phyloP scores from a whole-genome alignment of 1,284 basidiomycete genomes.

The Ustilago crameri region DNA sequence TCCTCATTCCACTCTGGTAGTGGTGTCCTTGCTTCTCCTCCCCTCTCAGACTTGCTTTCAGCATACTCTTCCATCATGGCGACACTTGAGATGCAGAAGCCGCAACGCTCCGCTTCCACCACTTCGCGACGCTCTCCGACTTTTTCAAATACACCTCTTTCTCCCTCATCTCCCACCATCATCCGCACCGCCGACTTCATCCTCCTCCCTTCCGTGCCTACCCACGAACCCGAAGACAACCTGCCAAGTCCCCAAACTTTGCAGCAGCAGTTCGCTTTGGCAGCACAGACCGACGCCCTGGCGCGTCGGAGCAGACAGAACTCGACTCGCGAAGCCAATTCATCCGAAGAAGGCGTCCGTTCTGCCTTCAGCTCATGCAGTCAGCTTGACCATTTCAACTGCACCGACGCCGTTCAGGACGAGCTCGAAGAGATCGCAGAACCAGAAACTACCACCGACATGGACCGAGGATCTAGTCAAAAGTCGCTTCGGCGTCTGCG shows the following conservation, averaged over 20 bases:
- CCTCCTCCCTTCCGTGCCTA: conserved; percentile 47
- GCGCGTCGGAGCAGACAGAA: conserved; percentile 17
- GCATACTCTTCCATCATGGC: conserved; percentile 15
- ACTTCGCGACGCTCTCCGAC: conserved; percentile 13
- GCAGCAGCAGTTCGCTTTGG: conserved; percentile 37
- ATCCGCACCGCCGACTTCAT: conserved; percentile 46
- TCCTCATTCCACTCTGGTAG: conserved; percentile 11
- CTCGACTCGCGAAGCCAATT: conserved; percentile 13
- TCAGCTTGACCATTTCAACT: conserved; percentile 5
- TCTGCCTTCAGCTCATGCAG: conserved; percentile 6
- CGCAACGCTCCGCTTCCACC: conserved; percentile 17
- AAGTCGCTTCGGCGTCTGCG: conserved; percentile 28
- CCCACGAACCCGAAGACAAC: conserved; percentile 53
- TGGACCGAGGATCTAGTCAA: conserved; percentile 11
- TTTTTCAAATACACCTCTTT: conserved; percentile 3
- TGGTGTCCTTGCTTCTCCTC: conserved; percentile 1
- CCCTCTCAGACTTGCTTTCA: not conserved
- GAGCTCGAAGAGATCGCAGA: conserved; percentile 42
- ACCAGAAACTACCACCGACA: conserved; percentile 8
- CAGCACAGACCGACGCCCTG: conserved; percentile 26
- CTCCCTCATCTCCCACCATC: conserved; percentile 40
- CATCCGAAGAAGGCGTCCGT: conserved; percentile 3
- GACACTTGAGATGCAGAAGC: conserved; percentile 35
- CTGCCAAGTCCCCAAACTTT: conserved; percentile 30
- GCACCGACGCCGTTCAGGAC: conserved; percentile 14